Evolutionary conservation across 257 asterid species (phyloP).

Genomic region (Solanum tacnaense): DNA sequence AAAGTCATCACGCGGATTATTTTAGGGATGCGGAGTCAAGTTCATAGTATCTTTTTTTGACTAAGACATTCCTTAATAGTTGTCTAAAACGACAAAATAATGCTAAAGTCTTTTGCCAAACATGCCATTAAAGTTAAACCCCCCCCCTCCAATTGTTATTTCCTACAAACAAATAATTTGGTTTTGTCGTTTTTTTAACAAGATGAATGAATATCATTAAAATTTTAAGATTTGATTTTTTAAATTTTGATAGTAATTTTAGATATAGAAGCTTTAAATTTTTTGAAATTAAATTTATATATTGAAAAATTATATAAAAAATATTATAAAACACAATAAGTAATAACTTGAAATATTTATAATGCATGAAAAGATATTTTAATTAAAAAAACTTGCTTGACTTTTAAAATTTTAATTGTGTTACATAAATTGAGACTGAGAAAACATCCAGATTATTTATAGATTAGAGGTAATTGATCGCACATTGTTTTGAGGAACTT

Average conservation of each 20-base stretch:
- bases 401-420: no score
- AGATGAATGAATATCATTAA: no score
- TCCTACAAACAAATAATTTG: background rate
- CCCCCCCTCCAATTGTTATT: background rate
- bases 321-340: no score
- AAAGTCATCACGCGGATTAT: background rate
- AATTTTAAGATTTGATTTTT: no score
- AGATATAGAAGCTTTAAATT: no score
- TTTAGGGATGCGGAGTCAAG: background rate
- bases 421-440: background rate
- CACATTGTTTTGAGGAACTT: background rate
- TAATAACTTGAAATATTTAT: no score
- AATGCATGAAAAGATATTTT: no score
- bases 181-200: background rate
- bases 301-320: no score
- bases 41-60: background rate
- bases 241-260: no score
- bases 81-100: background rate
- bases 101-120: background rate
- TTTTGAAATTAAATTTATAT: no score
- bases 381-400: no score
- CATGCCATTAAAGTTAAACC: background rate
- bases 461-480: background rate
- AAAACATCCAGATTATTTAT: background rate
- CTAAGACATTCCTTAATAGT: slow-evolving; percentile 9